Evolutionary conservation across 257 asterid genomes (phyloP), one percentile per base, ranked within the genome.

Genomic region (Solanum verrucosum): DNA sequence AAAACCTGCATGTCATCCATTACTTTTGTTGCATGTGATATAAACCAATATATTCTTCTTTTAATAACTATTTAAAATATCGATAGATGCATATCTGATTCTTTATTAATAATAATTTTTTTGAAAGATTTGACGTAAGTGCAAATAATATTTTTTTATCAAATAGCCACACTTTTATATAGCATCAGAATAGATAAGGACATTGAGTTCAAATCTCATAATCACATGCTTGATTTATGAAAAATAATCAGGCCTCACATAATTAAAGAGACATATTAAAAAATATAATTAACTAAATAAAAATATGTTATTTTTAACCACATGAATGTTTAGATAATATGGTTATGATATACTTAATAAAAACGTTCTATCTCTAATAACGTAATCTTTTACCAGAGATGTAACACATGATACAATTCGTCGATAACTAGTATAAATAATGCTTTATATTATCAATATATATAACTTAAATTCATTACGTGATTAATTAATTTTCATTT

Each of bases 51-150:
- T 49, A 49, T 68, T 68, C 52, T 35, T 35, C 9, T 52, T 52
- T 52, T 52, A 52, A 4, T n/a, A 63, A 63, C 7, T 10, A 5
- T 63, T 63, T n/a, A n/a, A 63, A 63, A 63, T 56, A 0, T 20
- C 65, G 11, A 20, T 0, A 1, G 2, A 20, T 65, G 16, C 72
- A 1, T 63, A n/a, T n/a, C 13, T 8, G 60, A 9, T 21, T 60
- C 25, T 23, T 60, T 60, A 4, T 0, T 20, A 60, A 10, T n/a
- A 9, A 23, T 23, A 60, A 16, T 18, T n/a, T 23, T 0, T 2
- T 63, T 23, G 2, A 63, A n/a, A 0, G 0, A 63, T n/a, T 63
- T 63, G 1, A n/a, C 0, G 2, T 4, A 65, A n/a, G 8, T 67
- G 2, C 0, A 27, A 68, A 27, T 25, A 68, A 6, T 68, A 68